Evolutionary conservation across 768 basidiomycete genomes (phyloP).

Genomic region (Grammothele lineata): DNA sequence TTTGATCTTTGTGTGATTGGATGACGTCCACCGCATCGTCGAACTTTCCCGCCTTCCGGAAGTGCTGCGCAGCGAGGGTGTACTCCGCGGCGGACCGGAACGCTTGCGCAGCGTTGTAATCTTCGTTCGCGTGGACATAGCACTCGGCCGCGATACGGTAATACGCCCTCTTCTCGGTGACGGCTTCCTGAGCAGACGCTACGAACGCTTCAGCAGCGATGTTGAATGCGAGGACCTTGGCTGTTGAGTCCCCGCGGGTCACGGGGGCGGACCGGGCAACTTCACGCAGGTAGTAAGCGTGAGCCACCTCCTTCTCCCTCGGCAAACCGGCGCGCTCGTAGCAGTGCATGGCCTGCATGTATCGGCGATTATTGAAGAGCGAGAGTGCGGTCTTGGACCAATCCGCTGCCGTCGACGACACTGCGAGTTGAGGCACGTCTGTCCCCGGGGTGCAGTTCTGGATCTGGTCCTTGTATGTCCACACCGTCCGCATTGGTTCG

Average conservation of each 20-base stretch:
- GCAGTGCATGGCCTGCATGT: constrained; percentile 50
- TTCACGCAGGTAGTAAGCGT: constrained; percentile 53
- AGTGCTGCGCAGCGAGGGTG: constrained; percentile 40
- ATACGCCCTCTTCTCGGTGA: constrained; percentile 24
- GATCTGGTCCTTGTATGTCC: constrained; percentile 43
- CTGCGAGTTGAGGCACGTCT: constrained; percentile 51
- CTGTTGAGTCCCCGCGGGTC: constrained; percentile 17
- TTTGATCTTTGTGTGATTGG: constrained; percentile 25
- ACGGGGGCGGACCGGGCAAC: constrained; percentile 36
- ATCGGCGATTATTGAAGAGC: constrained; percentile 42
- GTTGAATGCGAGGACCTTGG: constrained; percentile 33
- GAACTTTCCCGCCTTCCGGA: constrained; percentile 43
- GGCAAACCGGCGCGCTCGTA: constrained; percentile 43
- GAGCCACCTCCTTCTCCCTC: constrained; percentile 42
- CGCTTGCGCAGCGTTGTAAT: constrained; percentile 38
- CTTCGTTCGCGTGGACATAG: constrained; percentile 23
- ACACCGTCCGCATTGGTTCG: constrained; percentile 59
- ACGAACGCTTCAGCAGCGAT: constrained; percentile 49
- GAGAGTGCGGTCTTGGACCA: constrained; percentile 38
- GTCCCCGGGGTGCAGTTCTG: constrained; percentile 44
- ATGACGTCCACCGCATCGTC: constrained; percentile 53
- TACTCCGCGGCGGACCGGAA: constrained; percentile 41
- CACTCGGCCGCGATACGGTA: constrained; percentile 20
- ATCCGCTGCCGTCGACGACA: constrained; percentile 45
- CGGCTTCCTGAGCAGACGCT: constrained; percentile 32